These are phyloP conservation scores for Otatea glauca DNA, from an alignment of 176 grass and related monocot genomes.

Conservation along the genomic window DNA sequence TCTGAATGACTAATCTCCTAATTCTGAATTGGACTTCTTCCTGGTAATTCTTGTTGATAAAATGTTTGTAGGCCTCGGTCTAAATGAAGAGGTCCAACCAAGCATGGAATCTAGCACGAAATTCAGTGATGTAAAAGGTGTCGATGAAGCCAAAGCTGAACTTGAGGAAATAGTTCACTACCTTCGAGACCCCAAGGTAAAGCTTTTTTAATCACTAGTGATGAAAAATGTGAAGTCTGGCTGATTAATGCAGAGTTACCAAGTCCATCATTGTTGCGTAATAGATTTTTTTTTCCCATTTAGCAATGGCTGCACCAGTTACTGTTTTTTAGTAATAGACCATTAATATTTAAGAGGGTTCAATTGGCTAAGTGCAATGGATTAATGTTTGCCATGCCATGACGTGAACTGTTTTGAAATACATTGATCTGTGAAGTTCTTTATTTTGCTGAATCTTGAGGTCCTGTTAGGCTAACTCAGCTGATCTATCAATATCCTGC, in stretches of 20 bases:
- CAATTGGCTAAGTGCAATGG: neutral
- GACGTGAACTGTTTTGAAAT: conserved; percentile 12
- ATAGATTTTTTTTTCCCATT: neutral
- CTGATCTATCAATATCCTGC: conserved; percentile 8
- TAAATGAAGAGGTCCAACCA: conserved; percentile 97
- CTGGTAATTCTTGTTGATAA: conserved; percentile 26
- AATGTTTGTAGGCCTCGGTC: conserved; percentile 78
- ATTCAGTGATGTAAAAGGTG: conserved; percentile 98
- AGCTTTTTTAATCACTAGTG: neutral
- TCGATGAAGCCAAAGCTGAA: conserved; percentile 97
- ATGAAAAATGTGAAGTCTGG: neutral
- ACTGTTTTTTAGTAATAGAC: neutral
- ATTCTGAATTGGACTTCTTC: conserved; percentile 24
- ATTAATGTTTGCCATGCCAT: conserved; percentile 5
- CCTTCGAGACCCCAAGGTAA: conserved; percentile 95
- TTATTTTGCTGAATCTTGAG: neutral
- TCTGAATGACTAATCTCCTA: conserved; percentile 44
- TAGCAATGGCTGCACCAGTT: neutral
- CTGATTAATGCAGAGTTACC: conserved; percentile 7
- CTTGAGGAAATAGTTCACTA: conserved; percentile 99
- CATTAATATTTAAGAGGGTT: conserved; percentile 8
- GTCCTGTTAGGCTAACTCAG: neutral
- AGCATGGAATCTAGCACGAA: conserved; percentile 89
- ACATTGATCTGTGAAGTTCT: neutral
- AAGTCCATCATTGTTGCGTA: neutral